Evolutionary conservation across 129 eudicot species (phyloP), one percentile per base, ranked within the genome.

Genomic region (Calendula officinalis): DNA sequence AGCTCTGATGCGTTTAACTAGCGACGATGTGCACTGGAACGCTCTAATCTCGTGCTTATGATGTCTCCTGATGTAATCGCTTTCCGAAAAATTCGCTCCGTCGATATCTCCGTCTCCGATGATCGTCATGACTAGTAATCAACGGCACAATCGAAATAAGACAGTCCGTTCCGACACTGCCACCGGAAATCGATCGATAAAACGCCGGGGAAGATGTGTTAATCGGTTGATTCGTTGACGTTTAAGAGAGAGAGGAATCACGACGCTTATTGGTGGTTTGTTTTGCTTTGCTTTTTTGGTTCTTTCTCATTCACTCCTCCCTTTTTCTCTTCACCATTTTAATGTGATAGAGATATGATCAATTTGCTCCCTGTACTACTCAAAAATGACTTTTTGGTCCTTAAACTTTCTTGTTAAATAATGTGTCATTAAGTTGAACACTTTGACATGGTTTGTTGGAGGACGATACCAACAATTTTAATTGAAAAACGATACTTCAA

Each of bases 21-120:
- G 63, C 5, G 63, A 57, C 12, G 63, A 57, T 14, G 63, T 57
- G 37, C 63, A 57, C 63, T 57, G 63, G 4, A 3, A 36, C 2
- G 63, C 42, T 57, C 63, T 14, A 57, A 57, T 37, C 63, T 57
- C 62, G 14, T 57, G 62, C 8, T 57, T 57, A 57, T 57, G 62
- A 13, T 57, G 62, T 57, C 62, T 57, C 10, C 4, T 57, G 10
- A 57, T 57, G 62, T 36, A 57, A 57, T 57, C 62, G 16, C 37
- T 57, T 35, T 57, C 62, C n/a, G 45, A 57, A 3, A 13, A 36
- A 15, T 14, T 13, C 8, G 41, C 45, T 34, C 3, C 11, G 27
- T 56, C 16, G 57, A 8, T 0, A 22, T 22, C 30, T 22, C 30
- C 30, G 11, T 52, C 62, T 27, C 43, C 62, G 62, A 44, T 5